Evolutionary conservation across 768 basidiomycete species (phyloP), one percentile per base, ranked within the genome.

Genomic region (Hygrophorus russula): DNA sequence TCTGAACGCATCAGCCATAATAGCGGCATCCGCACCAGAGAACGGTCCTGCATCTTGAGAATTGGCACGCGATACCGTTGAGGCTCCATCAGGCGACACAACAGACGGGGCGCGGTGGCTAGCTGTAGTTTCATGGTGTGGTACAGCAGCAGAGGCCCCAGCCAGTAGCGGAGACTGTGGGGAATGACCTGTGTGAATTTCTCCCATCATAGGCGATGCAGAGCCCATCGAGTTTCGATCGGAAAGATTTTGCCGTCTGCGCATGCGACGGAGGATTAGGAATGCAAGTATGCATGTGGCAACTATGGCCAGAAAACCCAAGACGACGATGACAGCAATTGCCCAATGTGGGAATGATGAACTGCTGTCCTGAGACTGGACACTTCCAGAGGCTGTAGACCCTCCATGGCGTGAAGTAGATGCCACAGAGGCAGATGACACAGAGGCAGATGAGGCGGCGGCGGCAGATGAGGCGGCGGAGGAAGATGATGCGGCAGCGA

Each of bases 1-100:
- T 54, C 91, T 71, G 64, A 93, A 94, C 5, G 91, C 91, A 65
- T 89, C 82, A 32, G 90, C 89, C 78, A 93, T 87, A 57, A 91
- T 85, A 31, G 86, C 87, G 42, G 91, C 91, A 60, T 94, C 90
- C 15, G 83, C 80, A 14, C 77, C 80, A 36, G 80, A 82, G 62
- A 92, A 82, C 8, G 79, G 82, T 9, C 75, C 84, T 34, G 76
- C 66, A 42, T 80, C 79, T 37, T 71, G 66, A 32, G 76, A 77
- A 31, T 73, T 73, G 7, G 71, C 59, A 38, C 74, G 69, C 24
- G 81, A 83, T 37, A 79, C 75, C 5, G 77, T 79, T 37, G 86
- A 88, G 38, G 78, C 82, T 12, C 78, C 85, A 55, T 88, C 86
- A 46, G 76, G 75, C n/a, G 70, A 66, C 12, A 73, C 69, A 38